These are phyloP conservation scores for Tolypocladium sp. DNA, from an alignment of 2,329 filamentous ascomycete species.

Conservation along the genomic window DNA sequence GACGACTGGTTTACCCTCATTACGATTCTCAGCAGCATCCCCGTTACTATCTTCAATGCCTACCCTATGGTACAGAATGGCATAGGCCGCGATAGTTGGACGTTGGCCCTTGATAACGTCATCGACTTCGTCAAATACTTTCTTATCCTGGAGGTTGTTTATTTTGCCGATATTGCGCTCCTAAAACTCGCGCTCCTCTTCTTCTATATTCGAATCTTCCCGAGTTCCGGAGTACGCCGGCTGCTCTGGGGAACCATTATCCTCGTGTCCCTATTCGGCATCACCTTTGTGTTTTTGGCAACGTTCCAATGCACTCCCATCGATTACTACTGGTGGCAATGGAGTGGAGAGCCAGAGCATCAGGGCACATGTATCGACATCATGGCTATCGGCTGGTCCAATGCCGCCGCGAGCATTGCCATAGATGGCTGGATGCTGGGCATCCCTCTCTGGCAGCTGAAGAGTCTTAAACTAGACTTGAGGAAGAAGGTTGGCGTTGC, in stretches of 20 bases:
- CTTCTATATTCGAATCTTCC: constrained; percentile 49
- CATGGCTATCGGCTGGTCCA: constrained; percentile 39
- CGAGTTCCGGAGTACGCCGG: constrained; percentile 23
- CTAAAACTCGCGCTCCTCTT: constrained; percentile 43
- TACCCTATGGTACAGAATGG: constrained; percentile 26
- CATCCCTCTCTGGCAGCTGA: constrained; percentile 37
- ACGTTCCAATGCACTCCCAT: constrained; percentile 45
- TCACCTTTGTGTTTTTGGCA: constrained; percentile 30
- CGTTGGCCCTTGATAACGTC: constrained; percentile 28
- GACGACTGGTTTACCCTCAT: constrained; percentile 28
- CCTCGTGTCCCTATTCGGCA: constrained; percentile 28
- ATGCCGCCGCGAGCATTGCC: constrained; percentile 42
- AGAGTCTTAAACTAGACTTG: constrained; percentile 30
- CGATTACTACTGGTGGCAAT: constrained; percentile 41
- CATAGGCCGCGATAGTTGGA: constrained; percentile 43
- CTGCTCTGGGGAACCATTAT: constrained; percentile 31
- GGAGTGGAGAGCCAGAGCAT: constrained; percentile 31
- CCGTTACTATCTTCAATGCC: constrained; percentile 20
- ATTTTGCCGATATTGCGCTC: constrained; percentile 35
- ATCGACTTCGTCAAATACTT: constrained; percentile 33
- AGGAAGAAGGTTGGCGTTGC: constrained; percentile 39
- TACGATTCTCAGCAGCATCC: constrained; percentile 17
- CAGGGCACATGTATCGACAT: constrained; percentile 38
- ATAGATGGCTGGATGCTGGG: constrained; percentile 43
- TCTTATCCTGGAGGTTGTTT: constrained; percentile 32